Evolutionary conservation across 2,329 filamentous ascomycete species (phyloP), one percentile per base, ranked within the genome.

Genomic region (Trichoderma sp.): DNA sequence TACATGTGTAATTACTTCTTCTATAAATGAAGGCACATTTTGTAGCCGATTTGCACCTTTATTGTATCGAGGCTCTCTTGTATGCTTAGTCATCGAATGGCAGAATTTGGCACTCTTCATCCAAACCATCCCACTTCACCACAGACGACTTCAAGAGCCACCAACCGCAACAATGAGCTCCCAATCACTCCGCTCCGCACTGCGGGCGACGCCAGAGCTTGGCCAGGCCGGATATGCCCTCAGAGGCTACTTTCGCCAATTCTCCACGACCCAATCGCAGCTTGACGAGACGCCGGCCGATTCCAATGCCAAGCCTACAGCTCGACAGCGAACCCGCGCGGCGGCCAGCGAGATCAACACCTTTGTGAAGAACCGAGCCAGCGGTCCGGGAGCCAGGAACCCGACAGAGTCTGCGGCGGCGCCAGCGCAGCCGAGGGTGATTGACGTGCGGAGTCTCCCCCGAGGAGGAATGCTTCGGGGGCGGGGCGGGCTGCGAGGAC

Each of bases 371-470:
- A 68, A 70, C 39, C 72, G 69, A 45, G 71, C 61, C 22, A 13
- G 19, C 25, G 35, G 25, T 34, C 59, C 37, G 56, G 50, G 63
- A 54, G 70, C 35, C 22, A 39, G 54, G 34, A 48, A 32, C 7
- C 45, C 50, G 29, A 34, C 48, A 35, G 67, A 61, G 6, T 57
- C 70, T 15, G 19, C 63, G 7, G 52, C 63, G n/a, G 6, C 63
- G 50, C 52, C 68, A 17, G 71, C 72, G 15, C 70, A 70, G 39
- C 76, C 78, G 27, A 80, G 77, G 68, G 73, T 83, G 17, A 75
- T 84, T 56, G 79, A 81, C 66, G 72, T 83, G 65, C 76, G 74
- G 67, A 81, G 73, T 67, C 72, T 82, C 13, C 80, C 78, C 7
- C 70, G 74, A 39, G 76, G 78, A 22, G 67, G 73, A 4, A 58